A percentile compares a stretch with the other conserved stretches of the same genome.
Conservation (phyloP, 371 early-diverging fungal species). For the Choanephora cucurbitarum region DNA sequence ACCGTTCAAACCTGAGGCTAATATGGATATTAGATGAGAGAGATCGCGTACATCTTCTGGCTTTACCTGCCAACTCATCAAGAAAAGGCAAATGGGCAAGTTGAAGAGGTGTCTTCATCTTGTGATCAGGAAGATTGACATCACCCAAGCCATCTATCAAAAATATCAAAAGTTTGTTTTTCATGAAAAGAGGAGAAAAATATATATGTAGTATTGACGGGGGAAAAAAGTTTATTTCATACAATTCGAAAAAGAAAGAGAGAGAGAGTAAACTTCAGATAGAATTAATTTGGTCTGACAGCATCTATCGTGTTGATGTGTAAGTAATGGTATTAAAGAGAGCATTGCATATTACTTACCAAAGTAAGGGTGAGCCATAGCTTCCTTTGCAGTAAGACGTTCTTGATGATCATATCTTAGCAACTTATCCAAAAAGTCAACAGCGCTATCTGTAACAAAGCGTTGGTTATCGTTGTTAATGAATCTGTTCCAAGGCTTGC, state of each 20-base stretch:
- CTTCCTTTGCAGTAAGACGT: slow-evolving; percentile 93
- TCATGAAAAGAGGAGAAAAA: slow-evolving; percentile 11
- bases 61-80: slow-evolving; percentile 45
- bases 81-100: slow-evolving; percentile 41
- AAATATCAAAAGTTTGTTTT: slow-evolving; percentile 41
- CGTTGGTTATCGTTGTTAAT: slow-evolving; percentile 87
- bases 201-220: no score
- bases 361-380: slow-evolving; percentile 96
- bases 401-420: slow-evolving; percentile 98
- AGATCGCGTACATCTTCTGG: not conserved
- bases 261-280: not conserved
- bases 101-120: slow-evolving; percentile 46
- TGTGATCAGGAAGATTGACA: slow-evolving; percentile 34
- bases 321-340: not conserved
- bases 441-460: slow-evolving; percentile 84
- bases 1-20: slow-evolving; percentile 45
- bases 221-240: slow-evolving; percentile 1
- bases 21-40: not conserved
- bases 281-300: slow-evolving; percentile 12
- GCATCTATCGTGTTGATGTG: slow-evolving; percentile 1
- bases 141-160: slow-evolving; percentile 58
- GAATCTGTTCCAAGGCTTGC: slow-evolving; percentile 94
- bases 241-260: not conserved
- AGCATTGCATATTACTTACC: slow-evolving; percentile 32
- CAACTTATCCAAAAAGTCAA: slow-evolving; percentile 94